Evolutionary conservation across 306 rosid genomes (phyloP).

Genomic region (Arachis stenosperma): DNA sequence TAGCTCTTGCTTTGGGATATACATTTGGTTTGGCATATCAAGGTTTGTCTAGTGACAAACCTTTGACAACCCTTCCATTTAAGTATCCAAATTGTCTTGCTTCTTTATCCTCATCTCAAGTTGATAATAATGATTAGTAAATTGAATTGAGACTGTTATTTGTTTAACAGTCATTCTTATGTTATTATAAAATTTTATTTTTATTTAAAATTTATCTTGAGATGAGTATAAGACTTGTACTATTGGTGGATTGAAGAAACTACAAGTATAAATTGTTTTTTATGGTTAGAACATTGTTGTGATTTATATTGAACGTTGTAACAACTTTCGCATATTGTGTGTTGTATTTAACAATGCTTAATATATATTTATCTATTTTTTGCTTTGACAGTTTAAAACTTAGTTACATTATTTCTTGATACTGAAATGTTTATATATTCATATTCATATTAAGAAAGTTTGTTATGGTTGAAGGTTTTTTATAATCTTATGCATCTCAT

Average conservation of each 20-base stretch:
- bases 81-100: constrained; percentile 48
- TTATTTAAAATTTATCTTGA: neutral
- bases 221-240: constrained; percentile 8
- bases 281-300: neutral
- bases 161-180: neutral
- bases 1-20: constrained; percentile 54
- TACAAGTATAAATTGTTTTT: neutral
- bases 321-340: neutral
- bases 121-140: constrained; percentile 32
- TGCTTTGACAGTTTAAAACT: no score
- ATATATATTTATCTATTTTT: neutral
- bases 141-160: constrained; percentile 15
- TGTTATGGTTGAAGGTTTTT: neutral
- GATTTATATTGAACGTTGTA: neutral
- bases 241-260: neutral
- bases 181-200: neutral
- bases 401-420: no score
- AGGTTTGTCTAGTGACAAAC: constrained; percentile 47
- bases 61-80: constrained; percentile 43
- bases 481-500: neutral
- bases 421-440: neutral
- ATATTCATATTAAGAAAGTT: neutral
- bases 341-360: neutral
- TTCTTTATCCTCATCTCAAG: neutral
- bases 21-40: constrained; percentile 51